Evolutionary conservation across 2,329 filamentous ascomycete genomes (phyloP), one percentile per base, ranked within the genome.

Genomic region (Scytalidium lignicola): DNA sequence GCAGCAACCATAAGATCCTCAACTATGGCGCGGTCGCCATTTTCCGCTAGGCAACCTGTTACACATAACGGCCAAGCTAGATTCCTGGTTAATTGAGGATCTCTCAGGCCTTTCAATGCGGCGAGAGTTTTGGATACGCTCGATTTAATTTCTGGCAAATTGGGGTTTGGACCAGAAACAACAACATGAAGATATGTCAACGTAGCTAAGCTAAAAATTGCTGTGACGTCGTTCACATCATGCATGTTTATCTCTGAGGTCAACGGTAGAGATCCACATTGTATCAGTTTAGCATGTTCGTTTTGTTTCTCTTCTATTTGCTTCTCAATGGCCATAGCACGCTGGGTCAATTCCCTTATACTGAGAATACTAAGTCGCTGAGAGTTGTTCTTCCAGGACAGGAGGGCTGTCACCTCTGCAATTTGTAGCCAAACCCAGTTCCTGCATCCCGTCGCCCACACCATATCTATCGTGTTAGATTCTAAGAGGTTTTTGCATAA

Each of bases 181-280:
- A 49, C 47, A 12, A 49, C 42, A 20, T 49, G 47, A 15, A 49
- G 28, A 19, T 44, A 49, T 10, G 28, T 45, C 1, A 49, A 19
- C n/a, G 47, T 29, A 19, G 47, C 41, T 20, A n/a, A 17, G 8
- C 22, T 41, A 44, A 44, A 49, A 37, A 46, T n/a, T 7, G 46
- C 20, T 9, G 28, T 46, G 18, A 46, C 44, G 9, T 46, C 37
- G 19, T 46, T 46, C 1, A 19, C 28, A 26, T 26, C 23, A 26
- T 10, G 23, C 5, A 26, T 26, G 23, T 10, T 26, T 10, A 10
- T 6, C 10, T 26, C 23, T 26, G 23, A 10, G 23, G 23, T 26
- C n/a, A 40, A 22, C 20, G 44, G 29, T 21, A 46, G 21, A 10
- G 28, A 3, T 18, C 29, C 44, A 10, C 18, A 3, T 10, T 39